Base-by-base conservation (phyloP, 768 basidiomycete genomes). In the Russula ochroleuca region DNA sequence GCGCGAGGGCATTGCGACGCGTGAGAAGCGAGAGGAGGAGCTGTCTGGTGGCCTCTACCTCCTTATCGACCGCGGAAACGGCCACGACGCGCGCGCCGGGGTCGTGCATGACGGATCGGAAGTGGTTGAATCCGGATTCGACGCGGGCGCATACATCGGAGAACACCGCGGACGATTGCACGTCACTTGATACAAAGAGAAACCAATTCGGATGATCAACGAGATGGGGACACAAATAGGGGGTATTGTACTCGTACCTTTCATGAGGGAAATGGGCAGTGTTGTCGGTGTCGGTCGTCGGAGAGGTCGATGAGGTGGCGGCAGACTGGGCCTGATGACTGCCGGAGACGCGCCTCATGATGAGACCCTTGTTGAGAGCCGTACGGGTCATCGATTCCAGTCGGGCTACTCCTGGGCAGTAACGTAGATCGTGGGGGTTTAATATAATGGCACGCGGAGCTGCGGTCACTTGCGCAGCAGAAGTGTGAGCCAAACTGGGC, bases 1-100 rank as follows among this genome's bases (percentile, higher is more conserved):
- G 47, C 0, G 17, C n/a, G 17, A 67, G 54, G 47, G 47, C 35
- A 23, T 67, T 67, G 23, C 62, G 62, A 13, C 49, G 47, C n/a
- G 58, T 52, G 15, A 54, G 47, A 13, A 60, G n/a, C 14, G 57
- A 19, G 35, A 4, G 35, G n/a, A 52, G 8, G 41, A 21, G 35
- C 9, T 25, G 43, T 40, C 6, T 59, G 17, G 55, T 35, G 8
- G 41, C 50, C 0, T 59, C 58, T 11, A 64, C 49, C 5, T 60
- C 43, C 35, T 63, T 38, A 17, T 57, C 49, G 15, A 57, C 25
- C 1, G 23, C 10, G 41, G 47, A 48, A 47, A 62, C 17, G 54
- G 52, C 57, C 5, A 37, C 19, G 38, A 35, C 2, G 23, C 45
- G 52, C 6, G 43, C 35, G 7, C 19, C 33, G 14, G 45, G 28